Base-by-base conservation (phyloP, 2,329 filamentous ascomycete genomes). In the Xylaria sp. region DNA sequence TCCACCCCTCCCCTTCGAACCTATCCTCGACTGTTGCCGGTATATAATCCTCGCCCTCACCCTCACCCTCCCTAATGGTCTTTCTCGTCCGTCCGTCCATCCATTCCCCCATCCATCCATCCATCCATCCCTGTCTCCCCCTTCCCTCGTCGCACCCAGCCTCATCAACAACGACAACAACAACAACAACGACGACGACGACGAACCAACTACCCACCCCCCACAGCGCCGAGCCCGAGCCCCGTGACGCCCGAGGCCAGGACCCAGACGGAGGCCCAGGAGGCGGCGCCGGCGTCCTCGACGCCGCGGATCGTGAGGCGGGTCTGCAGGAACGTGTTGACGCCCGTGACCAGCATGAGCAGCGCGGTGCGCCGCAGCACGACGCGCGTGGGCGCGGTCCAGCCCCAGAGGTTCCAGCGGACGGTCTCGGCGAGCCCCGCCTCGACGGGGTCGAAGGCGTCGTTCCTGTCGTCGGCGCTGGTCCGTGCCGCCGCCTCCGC, bases 181-280 rank as follows among this genome's bases (percentile, higher is more conserved):
- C n/a, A n/a, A n/a, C n/a, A n/a, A n/a, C n/a, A n/a, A n/a, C n/a
- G n/a, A n/a, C n/a, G n/a, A n/a, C n/a, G n/a, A n/a, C n/a, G n/a
- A n/a, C 24, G 6, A 6, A 26, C 48, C 39, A 44, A 48, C 73
- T 73, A 76, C 69, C 82, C 71, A 69, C 82, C 69, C 62, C 78
- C 72, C 39, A 85, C 78, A 50, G 78, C 71, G 22, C 77, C 79
- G 37, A 87, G 68, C 1, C 73, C 78, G n/a, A 78, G 29, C 13
- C 88, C 88, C 2, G 84, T 82, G 49, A 87, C 67, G 11, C 81
- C 69, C 2, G 84, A 81, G 6, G 88, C 89, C 19, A 79, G 64
- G n/a, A 83, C 83, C 91, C 91, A 97, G 34, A 93, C 77, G 19
- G 77, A 76, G 1, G 89, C 86, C 78, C 92, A 97, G 0, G 81